phyloP scores from a whole-genome alignment of 2,329 filamentous ascomycete genomes.

The Dothistroma septosporum region DNA sequence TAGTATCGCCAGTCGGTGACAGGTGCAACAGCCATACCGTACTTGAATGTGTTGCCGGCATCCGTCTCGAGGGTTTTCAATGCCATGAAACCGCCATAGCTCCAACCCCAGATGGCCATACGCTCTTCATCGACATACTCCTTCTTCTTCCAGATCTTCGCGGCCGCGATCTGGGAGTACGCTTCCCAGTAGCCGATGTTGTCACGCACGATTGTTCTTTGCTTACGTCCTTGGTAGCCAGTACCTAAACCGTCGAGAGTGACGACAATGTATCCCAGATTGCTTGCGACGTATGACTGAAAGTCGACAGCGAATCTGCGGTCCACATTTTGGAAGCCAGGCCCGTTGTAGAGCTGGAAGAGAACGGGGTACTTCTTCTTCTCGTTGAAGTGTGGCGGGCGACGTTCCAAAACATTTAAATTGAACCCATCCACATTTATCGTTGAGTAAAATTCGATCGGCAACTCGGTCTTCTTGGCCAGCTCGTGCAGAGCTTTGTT shows the following conservation, averaged over 20 bases:
- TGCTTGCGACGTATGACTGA: conserved; percentile 80
- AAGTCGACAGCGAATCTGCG: conserved; percentile 83
- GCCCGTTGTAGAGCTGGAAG: conserved; percentile 92
- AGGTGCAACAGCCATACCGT: conserved; percentile 96
- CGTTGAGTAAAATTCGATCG: conserved; percentile 75
- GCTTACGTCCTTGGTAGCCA: conserved; percentile 79
- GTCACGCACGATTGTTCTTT: conserved; percentile 75
- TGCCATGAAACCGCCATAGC: conserved; percentile 91
- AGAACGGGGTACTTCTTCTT: conserved; percentile 87
- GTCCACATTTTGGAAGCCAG: conserved; percentile 82
- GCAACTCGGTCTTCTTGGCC: conserved; percentile 73
- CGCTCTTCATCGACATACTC: conserved; percentile 76
- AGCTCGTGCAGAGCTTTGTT: conserved; percentile 67
- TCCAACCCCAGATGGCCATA: conserved; percentile 98
- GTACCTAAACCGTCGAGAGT: conserved; percentile 93
- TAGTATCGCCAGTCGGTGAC: conserved; percentile 99
- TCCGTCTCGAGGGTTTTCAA: conserved; percentile 93
- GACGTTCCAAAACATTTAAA: conserved; percentile 72
- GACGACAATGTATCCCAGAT: conserved; percentile 86
- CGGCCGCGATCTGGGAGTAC: conserved; percentile 84
- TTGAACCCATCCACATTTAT: conserved; percentile 77
- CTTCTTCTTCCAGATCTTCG: conserved; percentile 75
- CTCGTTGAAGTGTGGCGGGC: conserved; percentile 80
- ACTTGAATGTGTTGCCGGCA: conserved; percentile 82
- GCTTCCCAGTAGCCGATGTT: conserved; percentile 83